Percentiles rank a stretch among this genome's conserved stretches.
phyloP scores from a whole-genome alignment of 2,329 filamentous ascomycete species.

The Neofusicoccum cordaticola region DNA sequence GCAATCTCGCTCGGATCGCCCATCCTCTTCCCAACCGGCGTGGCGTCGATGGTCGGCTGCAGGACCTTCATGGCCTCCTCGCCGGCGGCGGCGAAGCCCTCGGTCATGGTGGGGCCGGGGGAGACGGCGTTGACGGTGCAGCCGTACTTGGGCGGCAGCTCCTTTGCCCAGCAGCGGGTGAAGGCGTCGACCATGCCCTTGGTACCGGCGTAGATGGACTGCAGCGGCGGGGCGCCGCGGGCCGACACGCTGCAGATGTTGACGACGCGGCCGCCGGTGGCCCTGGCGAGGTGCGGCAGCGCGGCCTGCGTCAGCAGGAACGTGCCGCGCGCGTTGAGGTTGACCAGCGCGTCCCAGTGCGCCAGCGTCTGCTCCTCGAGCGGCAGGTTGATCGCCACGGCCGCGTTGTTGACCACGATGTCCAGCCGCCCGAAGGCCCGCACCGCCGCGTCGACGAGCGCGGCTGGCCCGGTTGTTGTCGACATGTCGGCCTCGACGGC shows the following conservation, averaged over 20 bases:
- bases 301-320: constrained; percentile 43
- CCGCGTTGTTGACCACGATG: constrained; percentile 52
- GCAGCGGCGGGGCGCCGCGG: constrained; percentile 34
- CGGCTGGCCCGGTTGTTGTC: constrained; percentile 30
- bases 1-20: constrained; percentile 48
- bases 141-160: constrained; percentile 45
- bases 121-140: constrained; percentile 48
- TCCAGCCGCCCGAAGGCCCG: constrained; percentile 42
- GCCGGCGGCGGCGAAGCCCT: constrained; percentile 26
- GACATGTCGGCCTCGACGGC: constrained; percentile 42
- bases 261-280: constrained; percentile 40
- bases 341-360: constrained; percentile 42
- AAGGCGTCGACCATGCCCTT: constrained; percentile 52
- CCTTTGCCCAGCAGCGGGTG: constrained; percentile 46
- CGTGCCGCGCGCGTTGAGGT: constrained; percentile 42
- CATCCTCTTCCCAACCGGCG: constrained; percentile 44
- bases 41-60: constrained; percentile 47
- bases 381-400: constrained; percentile 37
- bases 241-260: constrained; percentile 43
- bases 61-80: constrained; percentile 49
- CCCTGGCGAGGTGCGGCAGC: constrained; percentile 38
- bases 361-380: constrained; percentile 39
- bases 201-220: constrained; percentile 51
- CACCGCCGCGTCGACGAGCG: constrained; percentile 38
- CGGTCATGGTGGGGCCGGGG: constrained; percentile 45